Evolutionary conservation across 805 yeast species (phyloP), one percentile per base, ranked within the genome.

Genomic region (Grigorovia transvaalensis): DNA sequence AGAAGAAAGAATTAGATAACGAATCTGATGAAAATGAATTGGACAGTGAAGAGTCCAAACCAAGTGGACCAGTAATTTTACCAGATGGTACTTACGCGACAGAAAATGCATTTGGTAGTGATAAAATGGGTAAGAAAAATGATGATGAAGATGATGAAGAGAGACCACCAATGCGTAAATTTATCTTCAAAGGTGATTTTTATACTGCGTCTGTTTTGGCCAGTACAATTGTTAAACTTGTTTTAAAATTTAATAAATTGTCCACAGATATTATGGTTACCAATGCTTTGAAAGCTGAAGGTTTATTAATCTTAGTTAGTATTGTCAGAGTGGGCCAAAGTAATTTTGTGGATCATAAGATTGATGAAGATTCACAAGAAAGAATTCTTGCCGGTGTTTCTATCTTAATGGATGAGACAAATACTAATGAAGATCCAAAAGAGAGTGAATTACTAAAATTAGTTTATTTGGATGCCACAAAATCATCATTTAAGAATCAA

Each of bases 41-140:
- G 19, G 66, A 62, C 27, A 59, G 67, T 38, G 47, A 40, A 15
- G 38, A 45, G 18, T 66, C 63, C 20, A 75, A 72, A 42, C 65
- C 70, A 6, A 65, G 70, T 42, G 87, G 87, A 46, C 97, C 97
- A 19, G 83, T 85, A 54, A 84, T 93, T 53, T 76, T 93, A 57
- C 96, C 99, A n/a, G 99, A 93, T 71, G 99, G 99, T 60, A 93
- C 99, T 0, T 93, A 93, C 70, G 99, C 99, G 30, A 87, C 96
- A 44, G 99, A 93, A 70, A 85, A 85, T 15, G 71, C 81, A 5
- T 73, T 72, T 68, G 97, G 96, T 56, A 85, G 96, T 1, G 88
- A 86, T 66, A 96, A 96, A 23, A 82, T 93, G 27, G 95, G 87
- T 66, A 80, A 81, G 56, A 93, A 96, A 0, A 71, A 84, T 52